Evolutionary conservation across 2,329 filamentous ascomycete genomes (phyloP).

Genomic region (Colletotrichum salicis): DNA sequence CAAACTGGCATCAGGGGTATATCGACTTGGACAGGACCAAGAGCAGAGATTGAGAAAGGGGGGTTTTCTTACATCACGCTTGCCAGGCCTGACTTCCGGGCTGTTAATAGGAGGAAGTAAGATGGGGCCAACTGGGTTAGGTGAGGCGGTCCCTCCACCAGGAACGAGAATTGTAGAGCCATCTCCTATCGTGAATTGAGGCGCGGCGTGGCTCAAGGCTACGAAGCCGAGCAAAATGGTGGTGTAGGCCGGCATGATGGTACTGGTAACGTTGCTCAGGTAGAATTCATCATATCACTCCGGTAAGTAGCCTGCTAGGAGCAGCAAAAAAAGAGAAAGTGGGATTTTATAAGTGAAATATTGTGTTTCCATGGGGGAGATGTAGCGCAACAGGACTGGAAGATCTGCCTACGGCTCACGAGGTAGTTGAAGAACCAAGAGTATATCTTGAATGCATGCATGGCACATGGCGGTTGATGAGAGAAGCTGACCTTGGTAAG

Average conservation of each 20-base stretch:
- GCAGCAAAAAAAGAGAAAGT: background rate
- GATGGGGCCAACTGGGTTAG: background rate
- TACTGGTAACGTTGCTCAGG: background rate
- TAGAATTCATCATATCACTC: background rate
- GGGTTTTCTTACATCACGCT: background rate
- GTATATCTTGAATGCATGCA: background rate
- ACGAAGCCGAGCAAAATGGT: conserved; percentile 2
- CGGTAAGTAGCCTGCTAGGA: background rate
- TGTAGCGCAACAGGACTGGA: too few relatives aligned
- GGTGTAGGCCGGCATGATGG: background rate
- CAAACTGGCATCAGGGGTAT: background rate
- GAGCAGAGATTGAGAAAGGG: background rate
- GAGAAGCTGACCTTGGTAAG: background rate
- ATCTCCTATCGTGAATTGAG: conserved; percentile 9
- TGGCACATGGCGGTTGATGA: background rate
- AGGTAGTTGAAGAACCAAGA: background rate
- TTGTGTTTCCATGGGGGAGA: too few relatives aligned
- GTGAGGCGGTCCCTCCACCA: background rate
- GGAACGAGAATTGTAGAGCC: conserved; percentile 19
- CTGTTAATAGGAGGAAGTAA: background rate
- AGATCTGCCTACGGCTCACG: background rate
- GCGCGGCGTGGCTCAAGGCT: conserved; percentile 16
- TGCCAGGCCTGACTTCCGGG: conserved; percentile 5
- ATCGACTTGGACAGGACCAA: background rate
- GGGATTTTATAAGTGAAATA: background rate